Conservation (phyloP, 805 yeast genomes). For the Barnettozyma botsteinii region DNA sequence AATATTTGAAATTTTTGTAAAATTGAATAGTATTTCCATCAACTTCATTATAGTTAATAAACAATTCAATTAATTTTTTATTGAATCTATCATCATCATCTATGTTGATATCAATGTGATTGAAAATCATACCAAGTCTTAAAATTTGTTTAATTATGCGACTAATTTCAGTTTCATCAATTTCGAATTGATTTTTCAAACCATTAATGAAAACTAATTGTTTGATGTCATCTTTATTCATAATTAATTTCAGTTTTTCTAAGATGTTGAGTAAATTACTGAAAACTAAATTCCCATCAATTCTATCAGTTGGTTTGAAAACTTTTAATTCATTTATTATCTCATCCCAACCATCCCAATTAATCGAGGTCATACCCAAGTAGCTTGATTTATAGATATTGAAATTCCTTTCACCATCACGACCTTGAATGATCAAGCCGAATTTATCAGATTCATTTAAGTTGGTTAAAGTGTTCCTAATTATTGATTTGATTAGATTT, state of each 20-base stretch:
- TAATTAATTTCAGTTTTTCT: conserved; percentile 8
- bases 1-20: conserved; percentile 3
- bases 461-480: conserved; percentile 26
- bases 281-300: conserved; percentile 3
- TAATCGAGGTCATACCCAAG: conserved; percentile 38
- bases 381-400: conserved; percentile 36
- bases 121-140: not conserved
- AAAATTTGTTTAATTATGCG: not conserved
- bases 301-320: conserved; percentile 4
- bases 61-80: not conserved
- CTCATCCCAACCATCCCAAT: conserved; percentile 47
- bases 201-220: conserved; percentile 6
- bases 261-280: conserved; percentile 1
- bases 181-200: conserved; percentile 3
- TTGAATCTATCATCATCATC: conserved; percentile 1
- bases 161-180: not conserved
- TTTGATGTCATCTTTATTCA: conserved; percentile 7
- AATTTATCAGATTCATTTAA: conserved; percentile 36
- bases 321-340: conserved; percentile 34
- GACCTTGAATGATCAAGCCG: conserved; percentile 44
- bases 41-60: not conserved
- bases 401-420: conserved; percentile 33
- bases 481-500: conserved; percentile 18
- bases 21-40: not conserved
- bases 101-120: conserved; percentile 3